A percentile compares a stretch with the other conserved stretches of the same genome.
These are phyloP conservation scores for Quillaja saponaria DNA, from an alignment of 306 rosid species.

Conservation along the genomic window DNA sequence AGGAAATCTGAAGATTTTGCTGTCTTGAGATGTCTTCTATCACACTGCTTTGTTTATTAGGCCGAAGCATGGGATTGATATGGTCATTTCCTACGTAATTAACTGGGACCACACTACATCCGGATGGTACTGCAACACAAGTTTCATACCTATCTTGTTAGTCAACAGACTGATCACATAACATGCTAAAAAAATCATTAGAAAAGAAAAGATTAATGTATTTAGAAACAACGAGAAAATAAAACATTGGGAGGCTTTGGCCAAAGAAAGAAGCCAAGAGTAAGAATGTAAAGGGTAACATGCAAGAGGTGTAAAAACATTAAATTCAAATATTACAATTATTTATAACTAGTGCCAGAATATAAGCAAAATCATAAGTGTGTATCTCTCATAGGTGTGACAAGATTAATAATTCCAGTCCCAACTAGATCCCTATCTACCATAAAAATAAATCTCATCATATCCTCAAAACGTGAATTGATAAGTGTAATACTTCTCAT, in stretches of 20 bases:
- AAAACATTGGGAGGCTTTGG: neutral
- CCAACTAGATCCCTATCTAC: neutral
- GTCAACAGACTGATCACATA: neutral
- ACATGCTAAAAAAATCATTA: too few species aligned
- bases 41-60: slow-evolving; percentile 64
- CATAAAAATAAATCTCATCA: neutral
- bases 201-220: neutral
- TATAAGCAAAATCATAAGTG: too few species aligned
- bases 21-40: slow-evolving; percentile 69
- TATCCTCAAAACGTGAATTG: neutral
- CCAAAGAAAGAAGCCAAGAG: too few species aligned
- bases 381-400: too few species aligned
- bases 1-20: slow-evolving; percentile 82
- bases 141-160: slow-evolving; percentile 12
- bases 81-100: slow-evolving; percentile 76
- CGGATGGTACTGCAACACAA: slow-evolving; percentile 65
- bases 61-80: slow-evolving; percentile 55
- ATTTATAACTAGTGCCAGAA: neutral
- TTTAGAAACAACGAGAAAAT: neutral
- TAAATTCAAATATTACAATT: neutral
- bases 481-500: neutral
- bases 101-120: slow-evolving; percentile 73
- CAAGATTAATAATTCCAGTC: too few species aligned
- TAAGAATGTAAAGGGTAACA: neutral
- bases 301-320: neutral